Evolutionary conservation across 2,329 filamentous ascomycete genomes (phyloP).

Genomic region (Bretziella fagacearum): DNA sequence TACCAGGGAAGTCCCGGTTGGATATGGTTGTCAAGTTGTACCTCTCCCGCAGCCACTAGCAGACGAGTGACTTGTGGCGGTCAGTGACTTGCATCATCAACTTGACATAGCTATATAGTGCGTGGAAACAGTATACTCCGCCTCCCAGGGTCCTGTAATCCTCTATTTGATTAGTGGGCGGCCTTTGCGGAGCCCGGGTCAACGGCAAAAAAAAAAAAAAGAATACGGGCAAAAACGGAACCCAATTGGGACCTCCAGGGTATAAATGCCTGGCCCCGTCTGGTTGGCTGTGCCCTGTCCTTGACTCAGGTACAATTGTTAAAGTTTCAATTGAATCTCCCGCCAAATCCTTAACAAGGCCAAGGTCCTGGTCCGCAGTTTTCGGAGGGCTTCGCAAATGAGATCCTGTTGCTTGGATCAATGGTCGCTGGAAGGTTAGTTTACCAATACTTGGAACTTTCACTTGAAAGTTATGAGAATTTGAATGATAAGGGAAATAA

Average conservation of each 20-base stretch:
- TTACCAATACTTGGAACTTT: neutral
- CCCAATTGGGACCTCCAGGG: neutral
- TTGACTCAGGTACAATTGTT: neutral
- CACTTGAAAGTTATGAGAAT: neutral
- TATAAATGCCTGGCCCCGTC: neutral
- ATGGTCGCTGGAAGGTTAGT: too few relatives aligned
- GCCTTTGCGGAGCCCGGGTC: neutral
- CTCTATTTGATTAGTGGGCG: too few relatives aligned
- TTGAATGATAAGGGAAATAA: constrained; percentile 1
- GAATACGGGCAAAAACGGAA: neutral
- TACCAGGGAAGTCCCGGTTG: neutral
- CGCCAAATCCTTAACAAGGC: neutral
- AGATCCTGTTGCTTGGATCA: too few relatives aligned
- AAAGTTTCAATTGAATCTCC: neutral
- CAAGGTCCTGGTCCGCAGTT: neutral
- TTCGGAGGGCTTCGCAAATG: neutral
- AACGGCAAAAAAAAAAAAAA: neutral
- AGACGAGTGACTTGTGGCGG: neutral
- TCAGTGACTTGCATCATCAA: neutral
- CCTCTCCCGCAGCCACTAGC: neutral
- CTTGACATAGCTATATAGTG: too few relatives aligned
- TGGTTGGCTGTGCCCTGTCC: neutral
- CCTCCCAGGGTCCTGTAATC: too few relatives aligned
- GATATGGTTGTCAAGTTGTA: too few relatives aligned
- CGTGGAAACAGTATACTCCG: too few relatives aligned